These are phyloP conservation scores for Pythium utonaiense DNA, from an alignment of 352 stramenopile species.

Conservation along the genomic window DNA sequence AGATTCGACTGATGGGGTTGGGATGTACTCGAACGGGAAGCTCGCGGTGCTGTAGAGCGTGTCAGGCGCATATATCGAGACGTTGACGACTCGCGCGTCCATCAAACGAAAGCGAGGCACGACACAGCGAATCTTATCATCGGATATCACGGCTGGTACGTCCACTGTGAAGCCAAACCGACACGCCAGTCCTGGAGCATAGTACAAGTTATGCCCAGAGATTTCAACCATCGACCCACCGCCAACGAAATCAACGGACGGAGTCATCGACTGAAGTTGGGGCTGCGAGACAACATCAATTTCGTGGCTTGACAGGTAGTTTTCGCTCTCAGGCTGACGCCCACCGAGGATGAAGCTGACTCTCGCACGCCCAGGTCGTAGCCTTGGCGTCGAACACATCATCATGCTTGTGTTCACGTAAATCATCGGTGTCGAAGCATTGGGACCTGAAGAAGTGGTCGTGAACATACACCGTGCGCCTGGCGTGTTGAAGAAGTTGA, in stretches of 20 bases:
- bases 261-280: constrained; percentile 6
- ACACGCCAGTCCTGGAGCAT: constrained; percentile 7
- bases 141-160: constrained; percentile 1
- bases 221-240: constrained; percentile 15
- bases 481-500: constrained; percentile 16
- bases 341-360: constrained; percentile 3
- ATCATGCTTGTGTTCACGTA: constrained; percentile 9
- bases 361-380: constrained; percentile 4
- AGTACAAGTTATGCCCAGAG: constrained; percentile 17
- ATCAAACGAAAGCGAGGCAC: constrained; percentile 9
- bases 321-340: not conserved
- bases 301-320: not conserved
- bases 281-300: constrained; percentile 8
- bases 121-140: constrained; percentile 9
- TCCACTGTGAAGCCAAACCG: constrained; percentile 1
- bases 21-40: constrained; percentile 16
- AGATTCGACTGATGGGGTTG: not conserved
- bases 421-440: not conserved
- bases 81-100: constrained; percentile 9
- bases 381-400: constrained; percentile 8
- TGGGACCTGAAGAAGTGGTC: not conserved
- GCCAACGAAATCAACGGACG: constrained; percentile 8
- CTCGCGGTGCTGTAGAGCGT: not conserved
- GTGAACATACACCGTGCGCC: constrained; percentile 13
- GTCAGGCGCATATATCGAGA: constrained; percentile 7